Evolutionary conservation across 129 eudicot species (phyloP), one percentile per base, ranked within the genome.

Genomic region (Glebionis coronaria): DNA sequence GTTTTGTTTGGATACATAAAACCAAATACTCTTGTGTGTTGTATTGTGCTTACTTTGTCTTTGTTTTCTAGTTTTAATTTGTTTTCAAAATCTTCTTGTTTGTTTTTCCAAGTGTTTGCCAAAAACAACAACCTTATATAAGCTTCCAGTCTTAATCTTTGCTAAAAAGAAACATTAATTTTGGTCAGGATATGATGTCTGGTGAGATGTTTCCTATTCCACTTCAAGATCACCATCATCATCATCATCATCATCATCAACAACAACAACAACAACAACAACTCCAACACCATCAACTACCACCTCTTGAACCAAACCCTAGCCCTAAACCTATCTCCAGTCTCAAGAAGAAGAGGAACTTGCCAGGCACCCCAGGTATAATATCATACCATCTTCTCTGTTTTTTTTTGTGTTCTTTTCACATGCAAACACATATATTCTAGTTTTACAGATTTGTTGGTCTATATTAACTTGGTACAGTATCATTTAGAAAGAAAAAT

Each of bases 341-440:
- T 67, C 70, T 79, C 70, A 91, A 88, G 88, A 91, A 88, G 87
- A 85, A 76, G 74, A 79, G 97, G 72, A 91, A 91, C 68, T 80
- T 85, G 9, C 97, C 97, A 11, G 97, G 97, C 67, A 85, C 87
- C 52, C 97, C 97, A 81, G 97, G 97, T 83, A 69, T 56, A 72
- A 11, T n/a, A n/a, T 9, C 29, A 12, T 53, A 42, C 44, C 50
- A 63, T 42, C 68, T 21, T 38, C 52, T 63, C 2, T 28, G 28
- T 44, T 16, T 11, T 18, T 11, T 19, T 28, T 56, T 60, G 28
- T 72, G 28, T 72, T 65, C 18, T 23, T 59, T 70, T 15, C 57
- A 73, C 70, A 56, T 59, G 50, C 71, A 64, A 40, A 51, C 53
- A 64, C 13, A 44, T 46, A 25, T 44, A 21, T 67, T 38, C 11